phyloP scores from a whole-genome alignment of 2,329 filamentous ascomycete genomes.

The Hypoxylon sp. region DNA sequence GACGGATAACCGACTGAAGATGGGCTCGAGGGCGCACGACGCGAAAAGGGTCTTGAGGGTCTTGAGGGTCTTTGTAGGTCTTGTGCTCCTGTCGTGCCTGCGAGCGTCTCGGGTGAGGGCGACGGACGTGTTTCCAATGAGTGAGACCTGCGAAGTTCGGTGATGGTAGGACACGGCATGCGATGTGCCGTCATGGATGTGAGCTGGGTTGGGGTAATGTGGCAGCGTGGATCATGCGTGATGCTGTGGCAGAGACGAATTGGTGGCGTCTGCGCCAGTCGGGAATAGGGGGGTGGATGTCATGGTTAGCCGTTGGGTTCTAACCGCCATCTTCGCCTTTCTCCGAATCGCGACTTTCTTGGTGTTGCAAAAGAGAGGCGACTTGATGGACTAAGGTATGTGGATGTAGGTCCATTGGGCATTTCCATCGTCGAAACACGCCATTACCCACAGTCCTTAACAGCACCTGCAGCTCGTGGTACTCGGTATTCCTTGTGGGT shows the following conservation, averaged over 20 bases:
- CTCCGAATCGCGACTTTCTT: conserved; percentile 15
- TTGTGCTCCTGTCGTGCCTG: conserved; percentile 33
- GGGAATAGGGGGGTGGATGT: conserved; percentile 19
- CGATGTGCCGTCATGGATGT: conserved; percentile 37
- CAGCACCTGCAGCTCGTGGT: conserved; percentile 21
- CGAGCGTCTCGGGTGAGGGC: conserved; percentile 38
- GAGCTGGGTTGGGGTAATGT: conserved; percentile 43
- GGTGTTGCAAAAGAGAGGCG: conserved; percentile 17
- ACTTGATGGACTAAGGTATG: conserved; percentile 4
- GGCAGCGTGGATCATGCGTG: conserved; percentile 40
- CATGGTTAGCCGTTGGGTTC: conserved; percentile 26
- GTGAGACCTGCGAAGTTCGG: conserved; percentile 29
- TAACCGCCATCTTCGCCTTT: conserved; percentile 24
- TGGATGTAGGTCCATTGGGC: conserved; percentile 15
- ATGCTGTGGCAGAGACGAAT: conserved; percentile 40
- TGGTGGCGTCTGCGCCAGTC: conserved; percentile 29
- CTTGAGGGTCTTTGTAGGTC: too few species aligned
- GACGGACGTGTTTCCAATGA: conserved; percentile 40
- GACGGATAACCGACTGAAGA: conserved; percentile 29
- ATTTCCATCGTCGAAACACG: conserved; percentile 8
- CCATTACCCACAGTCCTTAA: conserved; percentile 24
- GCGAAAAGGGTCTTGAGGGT: conserved; percentile 11
- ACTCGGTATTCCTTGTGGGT: conserved; percentile 19
- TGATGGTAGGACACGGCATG: conserved; percentile 36
- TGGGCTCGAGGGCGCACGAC: conserved; percentile 34